Percentiles rank a stretch among this genome's conserved stretches.
These are phyloP conservation scores for Fusarium sp. DNA, from an alignment of 2,329 filamentous ascomycete species.

Conservation along the genomic window DNA sequence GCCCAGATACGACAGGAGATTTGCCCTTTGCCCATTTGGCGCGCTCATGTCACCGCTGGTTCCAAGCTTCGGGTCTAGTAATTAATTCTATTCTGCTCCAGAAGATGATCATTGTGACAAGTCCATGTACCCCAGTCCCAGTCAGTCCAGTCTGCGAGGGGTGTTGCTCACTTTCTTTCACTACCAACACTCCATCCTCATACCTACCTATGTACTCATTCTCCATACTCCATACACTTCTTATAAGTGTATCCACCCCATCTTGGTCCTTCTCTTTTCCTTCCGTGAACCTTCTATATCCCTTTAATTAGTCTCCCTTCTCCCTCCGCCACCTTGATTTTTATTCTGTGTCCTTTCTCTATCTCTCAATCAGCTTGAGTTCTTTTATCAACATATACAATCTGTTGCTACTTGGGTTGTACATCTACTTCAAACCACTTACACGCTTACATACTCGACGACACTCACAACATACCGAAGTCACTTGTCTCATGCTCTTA, in stretches of 20 bases:
- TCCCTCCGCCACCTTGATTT: constrained; percentile 31
- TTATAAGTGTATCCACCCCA: constrained; percentile 54
- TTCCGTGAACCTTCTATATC: constrained; percentile 46
- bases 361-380: constrained; percentile 18
- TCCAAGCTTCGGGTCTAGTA: constrained; percentile 49
- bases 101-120: constrained; percentile 44
- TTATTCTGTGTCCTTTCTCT: constrained; percentile 21
- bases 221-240: constrained; percentile 24
- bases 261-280: constrained; percentile 46
- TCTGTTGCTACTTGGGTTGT: constrained; percentile 7
- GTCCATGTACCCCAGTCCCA: constrained; percentile 45
- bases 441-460: constrained; percentile 20
- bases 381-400: constrained; percentile 4
- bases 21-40: constrained; percentile 37
- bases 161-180: constrained; percentile 35
- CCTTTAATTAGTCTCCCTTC: constrained; percentile 44
- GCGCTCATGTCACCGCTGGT: constrained; percentile 53
- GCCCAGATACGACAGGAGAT: constrained; percentile 44
- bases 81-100: constrained; percentile 40
- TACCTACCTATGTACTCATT: neutral
- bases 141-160: constrained; percentile 26
- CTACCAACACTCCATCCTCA: constrained; percentile 35
- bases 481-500: constrained; percentile 21
- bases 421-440: neutral
- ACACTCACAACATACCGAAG: constrained; percentile 8